Evolutionary conservation across 2,329 filamentous ascomycete genomes (phyloP), one percentile per base, ranked within the genome.

Genomic region (Alternaria burnsii): DNA sequence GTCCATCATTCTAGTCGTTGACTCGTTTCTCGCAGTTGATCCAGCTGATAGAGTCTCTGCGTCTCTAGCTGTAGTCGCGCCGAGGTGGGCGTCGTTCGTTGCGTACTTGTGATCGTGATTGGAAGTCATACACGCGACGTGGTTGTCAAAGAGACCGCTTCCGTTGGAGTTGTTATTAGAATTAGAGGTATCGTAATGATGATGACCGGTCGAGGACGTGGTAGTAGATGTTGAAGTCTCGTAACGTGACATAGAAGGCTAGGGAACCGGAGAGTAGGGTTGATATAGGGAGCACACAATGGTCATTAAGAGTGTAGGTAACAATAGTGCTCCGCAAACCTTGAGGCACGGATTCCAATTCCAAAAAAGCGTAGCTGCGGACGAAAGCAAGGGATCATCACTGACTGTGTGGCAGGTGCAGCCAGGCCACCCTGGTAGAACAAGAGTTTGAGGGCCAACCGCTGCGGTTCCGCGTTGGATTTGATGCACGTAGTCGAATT

Each of bases 351-450:
- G 55, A 44, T 53, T 22, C 36, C 51, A 59, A 48, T 61, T 61
- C 58, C 50, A 66, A 59, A 53, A 60, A 52, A 62, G 66, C 46
- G 53, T 63, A 65, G 61, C 55, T 55, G 44, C 69, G 69, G 69
- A 71, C 69, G 59, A 70, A 69, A 62, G 70, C 61, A 63, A 69
- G 62, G 51, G 64, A 71, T 69, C 66, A 65, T 54, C 59, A 62
- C 52, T 30, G 32, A 52, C n/a, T 36, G 40, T 54, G 60, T 59
- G 62, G 52, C 63, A 65, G 61, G 58, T 57, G 61, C 58, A 57
- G 59, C 60, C 53, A 62, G 44, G 52, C 54, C 41, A 55, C 63
- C 55, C 55, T 48, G 52, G 51, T 46, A 57, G 41, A 50, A 52
- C 58, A 52, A 51, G 41, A 44, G 41, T 47, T 42, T 53, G 58